Conservation (phyloP, 495 filamentous ascomycete genomes). For the Aspergillus bridgeri region DNA sequence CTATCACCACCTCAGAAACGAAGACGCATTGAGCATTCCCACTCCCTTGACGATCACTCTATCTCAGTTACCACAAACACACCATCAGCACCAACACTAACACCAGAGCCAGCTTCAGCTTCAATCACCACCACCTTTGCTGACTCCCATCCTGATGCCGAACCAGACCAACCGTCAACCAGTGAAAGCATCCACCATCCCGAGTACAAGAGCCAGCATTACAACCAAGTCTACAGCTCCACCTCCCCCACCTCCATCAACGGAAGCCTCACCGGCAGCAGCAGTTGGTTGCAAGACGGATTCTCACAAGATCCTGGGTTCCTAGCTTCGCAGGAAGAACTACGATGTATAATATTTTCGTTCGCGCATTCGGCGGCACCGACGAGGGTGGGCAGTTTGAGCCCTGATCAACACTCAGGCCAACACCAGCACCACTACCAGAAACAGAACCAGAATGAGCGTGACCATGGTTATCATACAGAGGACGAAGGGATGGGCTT, state of each 20-base stretch:
- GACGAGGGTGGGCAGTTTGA: slow-evolving; percentile 15
- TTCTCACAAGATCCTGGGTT: slow-evolving; percentile 37
- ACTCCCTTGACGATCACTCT: neutral
- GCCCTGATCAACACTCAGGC: neutral
- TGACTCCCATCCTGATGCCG: neutral
- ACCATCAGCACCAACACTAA: neutral
- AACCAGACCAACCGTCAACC: neutral
- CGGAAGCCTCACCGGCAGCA: neutral
- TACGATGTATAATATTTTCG: slow-evolving; percentile 35
- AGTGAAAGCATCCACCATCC: neutral
- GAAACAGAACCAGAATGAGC: no score
- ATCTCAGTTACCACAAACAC: neutral
- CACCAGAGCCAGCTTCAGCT: neutral
- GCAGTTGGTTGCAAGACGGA: slow-evolving; percentile 33
- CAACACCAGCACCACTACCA: no score
- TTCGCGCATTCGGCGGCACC: slow-evolving; percentile 34
- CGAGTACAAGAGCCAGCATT: no score
- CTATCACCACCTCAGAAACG: neutral
- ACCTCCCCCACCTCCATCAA: slow-evolving; percentile 1
- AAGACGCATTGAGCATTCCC: neutral
- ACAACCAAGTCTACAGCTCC: slow-evolving; percentile 1
- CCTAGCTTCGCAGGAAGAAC: slow-evolving; percentile 37
- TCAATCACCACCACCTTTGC: neutral
- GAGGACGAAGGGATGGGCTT: no score
- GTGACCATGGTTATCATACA: no score